These are phyloP conservation scores for Leccinum arenicola DNA, from an alignment of 768 basidiomycete species.

Conservation along the genomic window DNA sequence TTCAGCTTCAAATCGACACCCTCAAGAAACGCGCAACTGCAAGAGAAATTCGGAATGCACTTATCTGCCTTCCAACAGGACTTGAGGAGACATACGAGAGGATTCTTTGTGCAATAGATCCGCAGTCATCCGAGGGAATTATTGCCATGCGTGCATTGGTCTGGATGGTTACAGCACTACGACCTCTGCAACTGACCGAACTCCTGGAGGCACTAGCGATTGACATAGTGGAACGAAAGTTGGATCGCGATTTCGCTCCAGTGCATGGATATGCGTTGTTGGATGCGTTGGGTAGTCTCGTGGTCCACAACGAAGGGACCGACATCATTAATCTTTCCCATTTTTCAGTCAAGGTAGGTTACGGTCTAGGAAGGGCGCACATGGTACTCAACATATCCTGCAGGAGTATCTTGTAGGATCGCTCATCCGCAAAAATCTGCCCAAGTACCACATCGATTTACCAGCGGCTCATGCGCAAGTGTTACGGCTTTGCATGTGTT, in stretches of 20 bases:
- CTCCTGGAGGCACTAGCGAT: constrained; percentile 12
- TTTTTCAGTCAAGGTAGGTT: constrained; percentile 17
- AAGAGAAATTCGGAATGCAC: constrained; percentile 2
- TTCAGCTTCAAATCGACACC: constrained; percentile 16
- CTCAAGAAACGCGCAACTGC: constrained; percentile 4
- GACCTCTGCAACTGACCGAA: constrained; percentile 4
- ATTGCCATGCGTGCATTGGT: constrained; percentile 4
- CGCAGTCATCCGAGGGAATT: not conserved
- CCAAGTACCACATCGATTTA: not conserved
- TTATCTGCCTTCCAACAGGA: constrained; percentile 10
- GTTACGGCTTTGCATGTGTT: not conserved
- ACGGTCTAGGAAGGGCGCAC: not conserved
- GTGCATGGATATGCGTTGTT: not conserved
- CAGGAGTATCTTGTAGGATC: not conserved
- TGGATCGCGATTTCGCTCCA: not conserved
- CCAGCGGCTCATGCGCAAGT: not conserved
- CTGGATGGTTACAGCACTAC: constrained; percentile 16
- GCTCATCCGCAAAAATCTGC: not conserved
- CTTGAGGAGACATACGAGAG: constrained; percentile 20
- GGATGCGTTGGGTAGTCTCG: constrained; percentile 14
- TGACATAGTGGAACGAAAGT: not conserved
- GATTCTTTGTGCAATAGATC: constrained; percentile 10
- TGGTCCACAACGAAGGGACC: constrained; percentile 3
- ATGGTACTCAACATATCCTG: not conserved
- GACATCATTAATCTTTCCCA: constrained; percentile 11